These are phyloP conservation scores for Termitomyces bulborhizus DNA, from an alignment of 768 basidiomycete species.

Conservation along the genomic window DNA sequence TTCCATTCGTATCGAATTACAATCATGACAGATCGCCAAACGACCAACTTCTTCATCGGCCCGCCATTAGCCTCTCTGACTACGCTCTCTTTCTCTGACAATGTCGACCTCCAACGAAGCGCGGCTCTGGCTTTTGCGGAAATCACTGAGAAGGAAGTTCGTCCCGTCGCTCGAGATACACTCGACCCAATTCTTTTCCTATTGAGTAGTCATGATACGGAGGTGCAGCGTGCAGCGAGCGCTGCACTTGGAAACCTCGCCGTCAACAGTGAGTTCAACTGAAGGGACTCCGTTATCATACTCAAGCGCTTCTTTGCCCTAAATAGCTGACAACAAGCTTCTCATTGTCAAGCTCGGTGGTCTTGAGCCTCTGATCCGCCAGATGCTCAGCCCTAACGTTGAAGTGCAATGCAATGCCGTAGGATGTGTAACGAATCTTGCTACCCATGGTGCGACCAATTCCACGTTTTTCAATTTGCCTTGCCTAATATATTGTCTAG, in stretches of 20 bases:
- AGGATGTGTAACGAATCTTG: slow-evolving; percentile 97
- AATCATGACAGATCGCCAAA: slow-evolving; percentile 72
- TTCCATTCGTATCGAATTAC: slow-evolving; percentile 3
- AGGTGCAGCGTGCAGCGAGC: slow-evolving; percentile 97
- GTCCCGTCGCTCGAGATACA: slow-evolving; percentile 93
- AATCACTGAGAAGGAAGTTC: slow-evolving; percentile 99
- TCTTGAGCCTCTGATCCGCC: slow-evolving; percentile 94
- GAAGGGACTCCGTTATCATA: neutral
- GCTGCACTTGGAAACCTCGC: slow-evolving; percentile 97
- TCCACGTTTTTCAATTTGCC: slow-evolving; percentile 8
- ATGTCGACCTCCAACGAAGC: slow-evolving; percentile 96
- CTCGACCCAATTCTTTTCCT: slow-evolving; percentile 98
- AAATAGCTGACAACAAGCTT: slow-evolving; percentile 93
- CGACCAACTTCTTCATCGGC: slow-evolving; percentile 97
- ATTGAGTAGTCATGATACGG: slow-evolving; percentile 94
- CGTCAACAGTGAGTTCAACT: slow-evolving; percentile 78
- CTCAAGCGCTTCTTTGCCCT: slow-evolving; percentile 9
- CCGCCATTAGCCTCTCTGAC: slow-evolving; percentile 89
- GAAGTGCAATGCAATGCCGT: slow-evolving; percentile 99
- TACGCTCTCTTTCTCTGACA: slow-evolving; percentile 97
- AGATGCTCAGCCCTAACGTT: slow-evolving; percentile 98
- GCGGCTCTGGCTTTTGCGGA: slow-evolving; percentile 98
- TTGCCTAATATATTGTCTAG: slow-evolving; percentile 31
- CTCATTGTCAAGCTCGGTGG: slow-evolving; percentile 98
- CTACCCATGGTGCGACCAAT: slow-evolving; percentile 75